Percentiles rank a stretch among this genome's conserved stretches.
Evolutionary conservation across 1,139 yeast species (phyloP).

Genomic region (Ogataea hybrid): DNA sequence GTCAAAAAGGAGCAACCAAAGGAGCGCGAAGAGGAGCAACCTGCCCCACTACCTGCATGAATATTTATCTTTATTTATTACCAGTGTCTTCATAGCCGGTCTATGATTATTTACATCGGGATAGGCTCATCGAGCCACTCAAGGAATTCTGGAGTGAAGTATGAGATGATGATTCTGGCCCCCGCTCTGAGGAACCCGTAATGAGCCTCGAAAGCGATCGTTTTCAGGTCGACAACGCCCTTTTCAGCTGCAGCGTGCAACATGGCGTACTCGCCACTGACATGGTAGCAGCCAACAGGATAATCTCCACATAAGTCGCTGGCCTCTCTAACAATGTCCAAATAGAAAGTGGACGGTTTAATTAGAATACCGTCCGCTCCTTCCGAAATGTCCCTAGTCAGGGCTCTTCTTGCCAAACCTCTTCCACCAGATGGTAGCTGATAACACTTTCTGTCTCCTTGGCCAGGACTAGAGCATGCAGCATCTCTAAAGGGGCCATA

Average conservation of each 20-base stretch:
- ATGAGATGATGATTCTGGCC: slow-evolving; percentile 85
- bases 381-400: slow-evolving; percentile 79
- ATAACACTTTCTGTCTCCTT: slow-evolving; percentile 90
- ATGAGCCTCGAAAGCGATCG: slow-evolving; percentile 90
- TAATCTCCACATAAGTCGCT: slow-evolving; percentile 75
- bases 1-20: slow-evolving; percentile 21
- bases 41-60: slow-evolving; percentile 6
- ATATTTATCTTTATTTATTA: not conserved
- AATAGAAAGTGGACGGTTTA: slow-evolving; percentile 95
- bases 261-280: slow-evolving; percentile 98
- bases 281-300: slow-evolving; percentile 95
- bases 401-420: slow-evolving; percentile 92
- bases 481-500: slow-evolving; percentile 99
- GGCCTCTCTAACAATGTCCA: slow-evolving; percentile 89
- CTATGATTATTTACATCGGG: slow-evolving; percentile 11
- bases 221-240: slow-evolving; percentile 84
- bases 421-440: slow-evolving; percentile 93
- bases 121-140: slow-evolving; percentile 69
- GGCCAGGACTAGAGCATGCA: slow-evolving; percentile 86
- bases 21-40: slow-evolving; percentile 19
- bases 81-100: slow-evolving; percentile 3
- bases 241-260: slow-evolving; percentile 97
- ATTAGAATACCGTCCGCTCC: slow-evolving; percentile 96
- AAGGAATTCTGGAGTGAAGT: slow-evolving; percentile 93
- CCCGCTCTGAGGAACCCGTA: slow-evolving; percentile 95